Evolutionary conservation across 352 stramenopile genomes (phyloP), one percentile per base, ranked within the genome.

Genomic region (Globisporangium ultimum): DNA sequence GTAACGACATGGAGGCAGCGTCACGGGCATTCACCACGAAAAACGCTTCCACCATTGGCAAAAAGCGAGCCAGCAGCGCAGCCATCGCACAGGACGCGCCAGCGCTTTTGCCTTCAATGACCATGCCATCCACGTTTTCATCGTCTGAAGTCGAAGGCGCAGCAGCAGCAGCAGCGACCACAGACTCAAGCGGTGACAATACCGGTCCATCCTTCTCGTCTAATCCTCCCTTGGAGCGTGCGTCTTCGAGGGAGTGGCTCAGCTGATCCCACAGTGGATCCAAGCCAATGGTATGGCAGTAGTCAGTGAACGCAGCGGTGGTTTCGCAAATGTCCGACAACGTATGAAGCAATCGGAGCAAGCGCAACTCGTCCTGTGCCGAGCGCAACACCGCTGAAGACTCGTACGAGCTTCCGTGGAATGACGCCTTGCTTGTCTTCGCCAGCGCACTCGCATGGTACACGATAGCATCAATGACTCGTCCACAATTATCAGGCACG

Each of bases 21-120:
- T 97, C 84, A 56, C 89, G 87, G 36, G 94, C 91, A 74, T 98
- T 99, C 3, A 98, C 95, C 28, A 99, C 95, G 68, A 99, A 99
- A 71, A 99, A 99, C 15, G 93, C 91, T 68, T 99, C 97, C 56
- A 99, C 96, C 57, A 98, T 95, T 3, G 97, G 97, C 56, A 99
- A 81, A 70, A 99, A 99, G 24, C 96, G 84, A 7, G 92, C 97
- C n/a, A 99, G 78, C 34, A 99, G 72, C 22, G 95, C 95, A 28
- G 95, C 89, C 88, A 97, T 97, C 3, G 87, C 84, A 55, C 79
- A 93, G 14, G 89, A 97, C 34, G 87, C 87, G 45, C 88, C 82
- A 55, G 84, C 85, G 64, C 87, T 94, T 67, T 93, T 93, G 28
- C 85, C 85, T 80, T 93, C 80, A 64, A 95, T 94, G 45, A 95